phyloP scores from a whole-genome alignment of 371 early-diverging fungal species.

The Circinella minor region DNA sequence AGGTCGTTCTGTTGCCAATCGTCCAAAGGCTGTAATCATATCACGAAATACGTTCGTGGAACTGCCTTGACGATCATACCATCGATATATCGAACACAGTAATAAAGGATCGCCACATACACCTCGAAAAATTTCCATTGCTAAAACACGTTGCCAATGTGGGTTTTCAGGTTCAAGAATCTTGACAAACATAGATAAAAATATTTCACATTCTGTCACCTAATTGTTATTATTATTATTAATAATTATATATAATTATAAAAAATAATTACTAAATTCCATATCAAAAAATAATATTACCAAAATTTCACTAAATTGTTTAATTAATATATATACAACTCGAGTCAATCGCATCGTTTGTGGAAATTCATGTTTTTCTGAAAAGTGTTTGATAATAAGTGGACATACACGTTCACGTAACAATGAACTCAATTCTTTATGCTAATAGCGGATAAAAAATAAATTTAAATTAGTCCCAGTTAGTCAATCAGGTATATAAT shows the following conservation, averaged over 20 bases:
- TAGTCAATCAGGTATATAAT: background rate
- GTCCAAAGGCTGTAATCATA: slow-evolving; percentile 78
- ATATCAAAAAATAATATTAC: slow-evolving; percentile 33
- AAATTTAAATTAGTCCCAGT: background rate
- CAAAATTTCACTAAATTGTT: slow-evolving; percentile 77
- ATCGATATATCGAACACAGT: slow-evolving; percentile 68
- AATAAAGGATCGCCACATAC: slow-evolving; percentile 68
- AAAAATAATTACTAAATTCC: background rate
- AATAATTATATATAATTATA: background rate
- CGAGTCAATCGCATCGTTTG: slow-evolving; percentile 85
- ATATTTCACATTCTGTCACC: slow-evolving; percentile 92
- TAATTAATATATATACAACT: slow-evolving; percentile 80
- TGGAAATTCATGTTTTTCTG: slow-evolving; percentile 87
- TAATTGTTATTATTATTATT: slow-evolving; percentile 20
- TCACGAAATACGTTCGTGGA: slow-evolving; percentile 82
- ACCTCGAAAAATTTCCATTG: slow-evolving; percentile 83
- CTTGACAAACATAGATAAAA: slow-evolving; percentile 86
- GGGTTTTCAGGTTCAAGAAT: slow-evolving; percentile 80
- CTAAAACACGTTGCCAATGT: slow-evolving; percentile 88
- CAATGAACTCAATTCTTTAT: slow-evolving; percentile 71
- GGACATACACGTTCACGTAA: slow-evolving; percentile 88
- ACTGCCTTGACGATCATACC: slow-evolving; percentile 76
- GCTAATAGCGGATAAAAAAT: slow-evolving; percentile 41
- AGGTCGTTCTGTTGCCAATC: slow-evolving; percentile 82
- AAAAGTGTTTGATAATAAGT: slow-evolving; percentile 85